Conservation (phyloP, 805 yeast species). For the Candida bentonensis region DNA sequence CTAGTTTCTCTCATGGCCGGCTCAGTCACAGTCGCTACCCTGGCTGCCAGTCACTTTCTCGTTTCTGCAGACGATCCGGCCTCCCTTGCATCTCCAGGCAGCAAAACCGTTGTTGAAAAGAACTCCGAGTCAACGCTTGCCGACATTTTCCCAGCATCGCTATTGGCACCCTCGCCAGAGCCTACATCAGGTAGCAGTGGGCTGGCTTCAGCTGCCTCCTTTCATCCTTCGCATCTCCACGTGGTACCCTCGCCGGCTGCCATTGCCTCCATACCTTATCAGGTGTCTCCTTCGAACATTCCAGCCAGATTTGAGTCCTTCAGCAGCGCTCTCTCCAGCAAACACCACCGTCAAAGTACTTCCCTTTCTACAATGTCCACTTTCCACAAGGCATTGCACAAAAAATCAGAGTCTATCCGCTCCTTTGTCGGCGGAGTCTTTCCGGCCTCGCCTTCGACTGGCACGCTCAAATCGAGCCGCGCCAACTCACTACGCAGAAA, state of each 20-base stretch:
- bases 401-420: neutral
- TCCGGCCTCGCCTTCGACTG: neutral
- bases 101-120: neutral
- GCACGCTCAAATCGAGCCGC: neutral
- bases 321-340: neutral
- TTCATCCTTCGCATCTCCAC: neutral
- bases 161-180: neutral
- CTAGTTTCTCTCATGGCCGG: constrained; percentile 3
- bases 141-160: neutral
- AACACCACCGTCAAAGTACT: neutral
- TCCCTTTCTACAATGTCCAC: neutral
- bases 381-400: neutral
- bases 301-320: neutral
- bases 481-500: neutral
- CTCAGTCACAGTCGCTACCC: constrained; percentile 1
- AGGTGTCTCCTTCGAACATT: neutral
- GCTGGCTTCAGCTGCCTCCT: neutral
- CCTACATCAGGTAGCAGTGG: neutral
- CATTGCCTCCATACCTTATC: neutral
- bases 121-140: neutral
- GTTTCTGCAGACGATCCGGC: neutral
- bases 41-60: constrained; percentile 3
- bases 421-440: neutral
- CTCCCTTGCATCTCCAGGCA: neutral
- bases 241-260: neutral